Base-by-base conservation (phyloP, 2,329 filamentous ascomycete genomes). In the Didymella segeticola region DNA sequence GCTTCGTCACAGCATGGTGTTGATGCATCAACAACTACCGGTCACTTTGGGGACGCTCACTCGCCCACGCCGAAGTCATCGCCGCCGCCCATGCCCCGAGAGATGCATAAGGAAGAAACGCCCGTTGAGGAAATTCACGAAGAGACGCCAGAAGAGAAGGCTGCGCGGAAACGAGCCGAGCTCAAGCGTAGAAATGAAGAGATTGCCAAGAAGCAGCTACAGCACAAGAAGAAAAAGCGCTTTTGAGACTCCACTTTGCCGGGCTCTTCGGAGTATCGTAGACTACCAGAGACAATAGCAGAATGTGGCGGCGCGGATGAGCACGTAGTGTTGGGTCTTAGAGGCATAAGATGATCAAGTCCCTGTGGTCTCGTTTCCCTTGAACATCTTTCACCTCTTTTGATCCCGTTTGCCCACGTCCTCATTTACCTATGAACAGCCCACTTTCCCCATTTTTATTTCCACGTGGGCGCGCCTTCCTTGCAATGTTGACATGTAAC, bases 111-210 rank as follows among this genome's bases (percentile, higher is more conserved):
- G 19, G 56, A 62, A 26, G 26, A 25, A 8, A 36, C 52, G 2
- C 59, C 62, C 4, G 33, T 47, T 9, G 58, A 64, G 29, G 57
- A 68, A 22, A 36, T 58, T 6, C 49, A 51, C 17, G 70, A 73
- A 47, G 70, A 75, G 41, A 73, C 80, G 2, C 79, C 79, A 9
- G 75, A 82, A 55, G 79, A 86, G 51, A 79, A 78, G 47, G 83
- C 83, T 3, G 75, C 84, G 56, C 75, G 79, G 47, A 85, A 80
- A 60, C 75, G 85, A 11, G 77, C 81, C 43, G 82, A 84, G 63
- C 66, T 88, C 56, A 86, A 85, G 65, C 75, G 80, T 15, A 82
- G 81, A 63, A 78, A 79, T 23, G 82, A 82, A 59, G 79, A 76
- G 46, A 77, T 79, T 9, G 75, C 68, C 15, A 86, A 82, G 76